A percentile compares a stretch with the other conserved stretches of the same genome.
Evolutionary conservation across 2,329 filamentous ascomycete genomes (phyloP).

Genomic region (Aspergillus thermomutatus): DNA sequence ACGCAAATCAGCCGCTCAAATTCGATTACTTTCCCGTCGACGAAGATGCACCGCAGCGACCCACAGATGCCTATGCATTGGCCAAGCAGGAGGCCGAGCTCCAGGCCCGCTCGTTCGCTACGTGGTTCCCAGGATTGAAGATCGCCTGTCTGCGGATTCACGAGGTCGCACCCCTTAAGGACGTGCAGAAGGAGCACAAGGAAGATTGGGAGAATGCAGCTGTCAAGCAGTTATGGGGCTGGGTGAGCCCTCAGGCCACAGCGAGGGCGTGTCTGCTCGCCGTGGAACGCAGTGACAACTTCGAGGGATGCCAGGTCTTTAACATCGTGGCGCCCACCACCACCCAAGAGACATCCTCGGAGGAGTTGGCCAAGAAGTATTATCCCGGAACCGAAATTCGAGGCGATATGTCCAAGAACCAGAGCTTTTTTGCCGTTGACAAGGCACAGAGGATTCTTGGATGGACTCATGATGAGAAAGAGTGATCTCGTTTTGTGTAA

Average conservation of each 20-base stretch:
- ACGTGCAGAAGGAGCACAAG: conserved; percentile 31
- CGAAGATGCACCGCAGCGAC: conserved; percentile 30
- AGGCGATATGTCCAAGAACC: conserved; percentile 20
- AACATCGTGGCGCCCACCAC: conserved; percentile 34
- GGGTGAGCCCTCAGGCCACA: conserved; percentile 34
- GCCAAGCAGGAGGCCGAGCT: conserved; percentile 37
- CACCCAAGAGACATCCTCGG: conserved; percentile 20
- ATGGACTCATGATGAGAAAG: conserved; percentile 31
- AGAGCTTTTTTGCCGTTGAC: conserved; percentile 19
- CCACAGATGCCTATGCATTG: conserved; percentile 36
- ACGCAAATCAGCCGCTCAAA: conserved; percentile 32
- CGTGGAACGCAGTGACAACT: conserved; percentile 30
- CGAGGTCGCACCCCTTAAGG: conserved; percentile 28
- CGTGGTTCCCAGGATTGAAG: conserved; percentile 39
- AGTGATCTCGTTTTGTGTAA: conserved; percentile 2
- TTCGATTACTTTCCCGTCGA: conserved; percentile 40
- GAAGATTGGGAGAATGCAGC: conserved; percentile 33
- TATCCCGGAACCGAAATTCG: conserved; percentile 24
- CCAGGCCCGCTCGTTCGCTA: conserved; percentile 30
- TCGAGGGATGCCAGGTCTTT: conserved; percentile 33
- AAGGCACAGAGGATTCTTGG: conserved; percentile 17
- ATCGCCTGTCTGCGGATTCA: conserved; percentile 40
- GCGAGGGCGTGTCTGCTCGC: conserved; percentile 35
- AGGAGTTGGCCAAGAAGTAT: conserved; percentile 22
- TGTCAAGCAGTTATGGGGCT: conserved; percentile 37